Evolutionary conservation across 2,329 filamentous ascomycete species (phyloP), one percentile per base, ranked within the genome.

Genomic region (Aspergillus oerlinghausenensis): DNA sequence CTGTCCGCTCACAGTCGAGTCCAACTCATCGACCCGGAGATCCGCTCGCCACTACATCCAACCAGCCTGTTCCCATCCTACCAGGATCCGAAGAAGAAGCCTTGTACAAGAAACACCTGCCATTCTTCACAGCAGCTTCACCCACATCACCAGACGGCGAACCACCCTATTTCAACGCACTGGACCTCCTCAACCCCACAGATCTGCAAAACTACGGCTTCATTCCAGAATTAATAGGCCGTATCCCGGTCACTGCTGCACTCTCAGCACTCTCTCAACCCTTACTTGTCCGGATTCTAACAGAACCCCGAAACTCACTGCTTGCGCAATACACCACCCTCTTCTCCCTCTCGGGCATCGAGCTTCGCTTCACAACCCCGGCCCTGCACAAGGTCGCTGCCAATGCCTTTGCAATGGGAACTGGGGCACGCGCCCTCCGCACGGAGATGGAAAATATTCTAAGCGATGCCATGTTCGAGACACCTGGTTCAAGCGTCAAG

Each of bases 181-280:
- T 94, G 1, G 89, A 93, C 63, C 82, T 94, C 23, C 83, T 89
- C 26, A 88, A 85, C 3, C 88, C 90, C 1, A 79, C 84, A 10
- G 89, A 96, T 66, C 78, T 96, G 1, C 90, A 95, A 73, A 84
- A 82, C 47, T 97, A 92, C 67, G 93, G 92, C 14, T 90, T 97
- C 69, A 97, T 97, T 54, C 92, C 92, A 0, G 92, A 97, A 75
- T 81, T 97, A n/a, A 88, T 97, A 53, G 94, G 94, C n/a, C 89
- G 94, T 19, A 86, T 99, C 50, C 93, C 96, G 52, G 90, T 96
- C 57, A 88, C 92, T 50, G 92, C 91, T 59, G 90, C 94, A 0
- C 83, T 99, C 0, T 88, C 90, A 14, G 87, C 91, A 0, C 81
- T 99, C 0, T 82, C 83, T 54, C 80, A 85, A 60, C 76, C 82